These are phyloP conservation scores for Mycena galopus DNA, from an alignment of 768 basidiomycete genomes.

Conservation along the genomic window DNA sequence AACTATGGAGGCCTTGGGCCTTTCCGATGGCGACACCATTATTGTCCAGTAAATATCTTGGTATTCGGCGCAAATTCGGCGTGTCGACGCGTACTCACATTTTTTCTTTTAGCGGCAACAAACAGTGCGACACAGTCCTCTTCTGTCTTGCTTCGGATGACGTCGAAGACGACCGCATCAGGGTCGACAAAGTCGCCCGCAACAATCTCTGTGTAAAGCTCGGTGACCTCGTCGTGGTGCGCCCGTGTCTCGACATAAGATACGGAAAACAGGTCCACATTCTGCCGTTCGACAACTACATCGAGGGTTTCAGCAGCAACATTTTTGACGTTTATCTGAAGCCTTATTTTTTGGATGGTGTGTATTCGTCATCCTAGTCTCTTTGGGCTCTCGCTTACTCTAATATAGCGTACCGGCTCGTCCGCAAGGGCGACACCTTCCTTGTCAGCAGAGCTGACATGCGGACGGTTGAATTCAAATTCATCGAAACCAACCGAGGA, in stretches of 20 bases:
- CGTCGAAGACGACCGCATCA: no score
- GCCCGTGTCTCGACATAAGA: conserved; percentile 96
- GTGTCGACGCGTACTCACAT: not conserved
- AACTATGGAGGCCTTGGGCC: no score
- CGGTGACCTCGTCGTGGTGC: conserved; percentile 95
- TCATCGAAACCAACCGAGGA: conserved; percentile 98
- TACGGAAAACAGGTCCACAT: conserved; percentile 98
- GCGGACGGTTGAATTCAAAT: conserved; percentile 99
- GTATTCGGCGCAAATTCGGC: no score
- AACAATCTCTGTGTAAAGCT: conserved; percentile 98
- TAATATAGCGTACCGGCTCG: conserved; percentile 83
- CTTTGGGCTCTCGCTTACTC: conserved; percentile 13
- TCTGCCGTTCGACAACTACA: conserved; percentile 97
- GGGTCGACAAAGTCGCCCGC: conserved; percentile 74
- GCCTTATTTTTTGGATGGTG: conserved; percentile 97
- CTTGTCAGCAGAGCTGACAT: conserved; percentile 98
- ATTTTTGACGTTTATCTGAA: no score
- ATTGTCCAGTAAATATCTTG: conserved; percentile 78
- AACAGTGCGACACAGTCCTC: no score
- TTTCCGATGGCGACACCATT: conserved; percentile 99
- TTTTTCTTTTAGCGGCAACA: no score
- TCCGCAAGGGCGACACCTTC: conserved; percentile 99
- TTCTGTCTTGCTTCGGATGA: no score
- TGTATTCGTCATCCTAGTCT: conserved; percentile 33
- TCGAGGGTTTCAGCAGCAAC: conserved; percentile 60